Evolutionary conservation across 805 yeast genomes (phyloP), one percentile per base, ranked within the genome.

Genomic region (Wickerhamiella azyma): DNA sequence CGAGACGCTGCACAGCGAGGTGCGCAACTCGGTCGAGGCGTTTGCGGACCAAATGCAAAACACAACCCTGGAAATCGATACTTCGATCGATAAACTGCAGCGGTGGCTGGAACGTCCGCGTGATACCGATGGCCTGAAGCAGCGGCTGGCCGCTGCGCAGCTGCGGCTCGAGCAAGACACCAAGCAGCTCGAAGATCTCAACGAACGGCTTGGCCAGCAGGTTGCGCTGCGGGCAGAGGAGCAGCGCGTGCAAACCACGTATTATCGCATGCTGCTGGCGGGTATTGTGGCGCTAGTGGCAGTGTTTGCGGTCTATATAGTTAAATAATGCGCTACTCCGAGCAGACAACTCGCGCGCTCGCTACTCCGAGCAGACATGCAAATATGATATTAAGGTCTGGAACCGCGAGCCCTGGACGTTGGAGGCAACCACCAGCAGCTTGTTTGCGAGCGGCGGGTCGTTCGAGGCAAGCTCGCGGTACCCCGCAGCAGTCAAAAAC

Each of bases 381-480:
- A 86, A 72, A 58, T 82, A 84, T 2, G 92, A 85, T 2, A 89
- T 73, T 52, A 85, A 66, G 24, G 83, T 75, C 50, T 78, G 84
- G 54, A 81, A 80, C 52, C 95, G 67, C 55, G 76, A 85, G 48
- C 79, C 77, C 30, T 77, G 68, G 44, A 86, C 63, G 40, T 76
- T 72, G 51, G 81, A 65, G 26, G 79, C 75, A 28, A 85, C 74
- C 39, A 69, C 65, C 41, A 77, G 60, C 36, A 86, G 62, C 57
- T 86, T 94, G 36, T 75, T 71, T 53, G 75, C 81, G 9, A 82
- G 59, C 28, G 67, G 72, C 26, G 84, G 77, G 18, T 72, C 69
- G 11, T 61, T 55, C 26, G 48, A 39, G 21, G 49, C 9, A 21
- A 85, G 59, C 39, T 63, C 66, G 2, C 62, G 59, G 50, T 83